Evolutionary conservation across 2,329 filamentous ascomycete species (phyloP).

Genomic region (Capronia americana): DNA sequence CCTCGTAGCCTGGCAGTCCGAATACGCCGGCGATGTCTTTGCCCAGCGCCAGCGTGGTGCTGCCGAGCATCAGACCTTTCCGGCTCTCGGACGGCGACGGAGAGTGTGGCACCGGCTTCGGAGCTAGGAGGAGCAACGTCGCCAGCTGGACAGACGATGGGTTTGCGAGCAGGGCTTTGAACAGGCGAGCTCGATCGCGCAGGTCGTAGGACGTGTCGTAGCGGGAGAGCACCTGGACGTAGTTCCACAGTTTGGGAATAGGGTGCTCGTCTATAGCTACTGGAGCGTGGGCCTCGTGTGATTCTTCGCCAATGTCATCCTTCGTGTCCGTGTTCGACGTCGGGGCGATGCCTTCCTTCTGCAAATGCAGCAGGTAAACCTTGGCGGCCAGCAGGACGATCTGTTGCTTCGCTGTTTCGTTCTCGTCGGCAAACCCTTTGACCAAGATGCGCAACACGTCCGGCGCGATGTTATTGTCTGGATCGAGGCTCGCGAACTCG

Average conservation of each 20-base stretch:
- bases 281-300: not conserved
- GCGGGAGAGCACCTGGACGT: conserved; percentile 80
- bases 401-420: conserved; percentile 85
- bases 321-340: not conserved
- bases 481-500: conserved; percentile 82
- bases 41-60: conserved; percentile 82
- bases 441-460: conserved; percentile 89
- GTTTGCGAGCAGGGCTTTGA: conserved; percentile 79
- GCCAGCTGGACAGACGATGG: conserved; percentile 81
- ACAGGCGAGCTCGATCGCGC: conserved; percentile 86
- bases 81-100: conserved; percentile 87
- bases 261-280: conserved; percentile 59
- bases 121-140: conserved; percentile 85
- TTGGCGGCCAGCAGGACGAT: conserved; percentile 94
- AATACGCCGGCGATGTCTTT: conserved; percentile 71
- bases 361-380: conserved; percentile 87
- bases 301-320: not conserved
- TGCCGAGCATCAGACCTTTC: conserved; percentile 79
- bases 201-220: conserved; percentile 97
- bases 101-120: conserved; percentile 90
- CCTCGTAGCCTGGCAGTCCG: conserved; percentile 77
- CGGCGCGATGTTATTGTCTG: conserved; percentile 86
- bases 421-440: conserved; percentile 82
- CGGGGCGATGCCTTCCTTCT: conserved; percentile 38
- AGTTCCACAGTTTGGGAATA: conserved; percentile 80